These are phyloP conservation scores for Penicillium parvum DNA, from an alignment of 495 filamentous ascomycete genomes.

Conservation along the genomic window DNA sequence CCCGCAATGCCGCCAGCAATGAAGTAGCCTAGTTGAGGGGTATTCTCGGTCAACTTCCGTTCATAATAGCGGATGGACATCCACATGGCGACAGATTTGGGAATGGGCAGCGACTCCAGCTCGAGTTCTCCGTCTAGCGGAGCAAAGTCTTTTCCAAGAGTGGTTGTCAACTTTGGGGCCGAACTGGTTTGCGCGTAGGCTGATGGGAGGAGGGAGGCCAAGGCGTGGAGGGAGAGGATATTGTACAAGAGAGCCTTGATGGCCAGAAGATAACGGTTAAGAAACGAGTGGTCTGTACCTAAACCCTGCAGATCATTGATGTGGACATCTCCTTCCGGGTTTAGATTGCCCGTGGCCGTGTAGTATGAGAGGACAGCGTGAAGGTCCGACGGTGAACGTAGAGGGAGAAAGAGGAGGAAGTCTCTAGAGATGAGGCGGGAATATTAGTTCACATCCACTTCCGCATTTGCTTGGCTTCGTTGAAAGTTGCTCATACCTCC, in stretches of 20 bases:
- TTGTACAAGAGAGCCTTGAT: constrained; percentile 41
- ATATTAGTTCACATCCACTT: neutral
- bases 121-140: constrained; percentile 37
- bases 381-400: constrained; percentile 61
- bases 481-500: constrained; percentile 64
- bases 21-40: constrained; percentile 87
- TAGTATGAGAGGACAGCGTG: constrained; percentile 88
- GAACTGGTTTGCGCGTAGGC: constrained; percentile 34
- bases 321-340: constrained; percentile 88
- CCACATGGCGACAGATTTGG: constrained; percentile 45
- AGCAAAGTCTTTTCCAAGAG: constrained; percentile 28
- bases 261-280: constrained; percentile 45
- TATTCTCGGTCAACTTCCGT: constrained; percentile 58
- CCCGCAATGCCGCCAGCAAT: constrained; percentile 90
- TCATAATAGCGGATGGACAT: constrained; percentile 48
- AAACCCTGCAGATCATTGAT: constrained; percentile 88
- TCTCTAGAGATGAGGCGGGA: constrained; percentile 53
- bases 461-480: constrained; percentile 3
- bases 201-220: constrained; percentile 38
- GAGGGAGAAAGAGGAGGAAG: constrained; percentile 91
- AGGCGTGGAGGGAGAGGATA: constrained; percentile 33
- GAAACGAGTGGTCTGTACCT: constrained; percentile 83
- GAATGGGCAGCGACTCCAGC: constrained; percentile 43
- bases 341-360: constrained; percentile 82
- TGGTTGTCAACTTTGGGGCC: constrained; percentile 19